Evolutionary conservation across 2,329 filamentous ascomycete genomes (phyloP).

Genomic region (Claviceps cyperi): DNA sequence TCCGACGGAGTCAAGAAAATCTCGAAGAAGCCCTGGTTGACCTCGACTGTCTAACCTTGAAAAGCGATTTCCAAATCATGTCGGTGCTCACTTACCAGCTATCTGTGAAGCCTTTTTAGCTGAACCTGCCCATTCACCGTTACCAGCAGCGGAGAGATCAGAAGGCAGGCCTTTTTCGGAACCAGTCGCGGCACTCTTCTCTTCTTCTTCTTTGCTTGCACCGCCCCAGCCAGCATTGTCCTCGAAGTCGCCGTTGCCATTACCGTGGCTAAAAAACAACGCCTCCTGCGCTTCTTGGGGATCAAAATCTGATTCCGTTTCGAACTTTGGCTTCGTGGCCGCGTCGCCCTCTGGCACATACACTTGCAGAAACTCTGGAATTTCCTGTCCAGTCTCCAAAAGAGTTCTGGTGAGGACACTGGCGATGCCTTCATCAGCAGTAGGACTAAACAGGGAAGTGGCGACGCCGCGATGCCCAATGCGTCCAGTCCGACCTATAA

Average conservation of each 20-base stretch:
- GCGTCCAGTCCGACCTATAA: slow-evolving; percentile 70
- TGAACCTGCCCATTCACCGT: neutral
- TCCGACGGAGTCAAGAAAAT: no score
- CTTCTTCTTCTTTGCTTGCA: neutral
- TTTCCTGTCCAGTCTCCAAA: slow-evolving; percentile 58
- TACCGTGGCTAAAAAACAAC: no score
- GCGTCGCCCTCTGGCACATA: slow-evolving; percentile 44
- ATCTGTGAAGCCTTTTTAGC: neutral
- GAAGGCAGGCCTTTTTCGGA: slow-evolving; percentile 6
- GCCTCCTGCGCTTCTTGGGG: slow-evolving; percentile 14
- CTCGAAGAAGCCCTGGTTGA: no score
- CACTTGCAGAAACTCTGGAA: slow-evolving; percentile 68
- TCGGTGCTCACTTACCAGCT: neutral
- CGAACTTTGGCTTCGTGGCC: slow-evolving; percentile 34
- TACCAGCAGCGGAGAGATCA: neutral
- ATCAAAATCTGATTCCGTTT: slow-evolving; percentile 40
- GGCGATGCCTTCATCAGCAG: slow-evolving; percentile 58
- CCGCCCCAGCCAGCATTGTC: slow-evolving; percentile 6
- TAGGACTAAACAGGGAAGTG: slow-evolving; percentile 69
- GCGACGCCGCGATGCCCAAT: slow-evolving; percentile 80
- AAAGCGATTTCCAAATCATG: neutral
- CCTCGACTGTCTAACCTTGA: no score
- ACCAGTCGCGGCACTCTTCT: slow-evolving; percentile 1
- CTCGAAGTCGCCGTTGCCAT: slow-evolving; percentile 6
- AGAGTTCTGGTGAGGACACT: slow-evolving; percentile 66